Evolutionary conservation across 2,329 filamentous ascomycete genomes (phyloP).

Genomic region (Teratosphaeria pseudoeucalypti): DNA sequence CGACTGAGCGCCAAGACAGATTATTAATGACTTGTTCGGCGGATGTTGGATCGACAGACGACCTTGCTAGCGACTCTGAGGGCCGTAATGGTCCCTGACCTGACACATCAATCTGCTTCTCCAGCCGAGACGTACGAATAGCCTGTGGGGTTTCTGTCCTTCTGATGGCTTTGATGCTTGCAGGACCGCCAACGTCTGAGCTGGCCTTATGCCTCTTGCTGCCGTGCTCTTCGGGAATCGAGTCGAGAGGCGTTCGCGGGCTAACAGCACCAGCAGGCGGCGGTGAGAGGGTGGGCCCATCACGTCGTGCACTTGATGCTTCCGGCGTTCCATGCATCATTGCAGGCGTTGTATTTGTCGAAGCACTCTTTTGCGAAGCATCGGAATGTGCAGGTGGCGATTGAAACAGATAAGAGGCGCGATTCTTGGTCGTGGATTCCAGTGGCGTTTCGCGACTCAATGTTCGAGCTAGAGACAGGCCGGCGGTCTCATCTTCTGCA

Average conservation of each 20-base stretch:
- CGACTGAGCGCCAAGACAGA: slow-evolving; percentile 29
- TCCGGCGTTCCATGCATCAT: not conserved
- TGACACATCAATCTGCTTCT: slow-evolving; percentile 3
- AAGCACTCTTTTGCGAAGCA: slow-evolving; percentile 5
- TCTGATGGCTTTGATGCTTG: slow-evolving; percentile 32
- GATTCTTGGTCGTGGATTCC: slow-evolving; percentile 35
- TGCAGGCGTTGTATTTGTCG: not conserved
- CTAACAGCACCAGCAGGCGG: slow-evolving; percentile 12
- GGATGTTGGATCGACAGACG: slow-evolving; percentile 21
- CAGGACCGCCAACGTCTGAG: slow-evolving; percentile 33
- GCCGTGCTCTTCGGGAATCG: slow-evolving; percentile 37
- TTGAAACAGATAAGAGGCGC: slow-evolving; percentile 37
- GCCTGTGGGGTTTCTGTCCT: slow-evolving; percentile 33
- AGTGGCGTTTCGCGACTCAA: slow-evolving; percentile 25
- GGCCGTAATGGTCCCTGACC: slow-evolving; percentile 3
- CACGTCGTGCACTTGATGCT: not conserved
- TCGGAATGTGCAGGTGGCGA: slow-evolving; percentile 26
- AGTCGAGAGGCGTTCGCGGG: slow-evolving; percentile 31
- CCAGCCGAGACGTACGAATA: slow-evolving; percentile 25
- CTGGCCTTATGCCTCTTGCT: slow-evolving; percentile 32
- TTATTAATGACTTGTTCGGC: slow-evolving; percentile 23
- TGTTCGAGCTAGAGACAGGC: slow-evolving; percentile 9
- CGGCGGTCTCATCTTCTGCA: slow-evolving; percentile 4
- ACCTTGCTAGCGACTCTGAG: not conserved
- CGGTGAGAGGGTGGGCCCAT: slow-evolving; percentile 5